Evolutionary conservation across 2,329 filamentous ascomycete species (phyloP).

Genomic region (Penicillium sp.): DNA sequence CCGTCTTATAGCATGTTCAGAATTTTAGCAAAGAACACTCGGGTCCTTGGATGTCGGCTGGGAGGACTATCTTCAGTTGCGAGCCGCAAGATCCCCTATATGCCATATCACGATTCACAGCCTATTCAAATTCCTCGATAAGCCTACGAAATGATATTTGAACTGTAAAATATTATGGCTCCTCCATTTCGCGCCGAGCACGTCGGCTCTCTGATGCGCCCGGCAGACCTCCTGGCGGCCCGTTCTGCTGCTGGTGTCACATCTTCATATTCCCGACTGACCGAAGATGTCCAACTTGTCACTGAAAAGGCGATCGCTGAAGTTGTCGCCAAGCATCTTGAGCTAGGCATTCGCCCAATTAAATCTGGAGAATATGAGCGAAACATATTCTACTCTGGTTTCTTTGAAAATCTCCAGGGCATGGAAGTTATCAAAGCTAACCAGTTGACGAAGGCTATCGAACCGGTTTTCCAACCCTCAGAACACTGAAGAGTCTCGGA

Average conservation of each 20-base stretch:
- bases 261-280: conserved; percentile 10
- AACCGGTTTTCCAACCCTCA: conserved; percentile 12
- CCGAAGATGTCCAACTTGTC: conserved; percentile 12
- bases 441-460: conserved; percentile 13
- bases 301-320: conserved; percentile 25
- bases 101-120: not conserved
- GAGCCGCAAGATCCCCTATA: conserved; percentile 18
- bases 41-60: not conserved
- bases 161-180: conserved; percentile 5
- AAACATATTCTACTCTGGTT: conserved; percentile 32
- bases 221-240: conserved; percentile 27
- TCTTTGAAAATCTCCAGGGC: conserved; percentile 33
- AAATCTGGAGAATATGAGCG: conserved; percentile 35
- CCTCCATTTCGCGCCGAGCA: conserved; percentile 35
- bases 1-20: not conserved
- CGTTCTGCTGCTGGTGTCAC: conserved; percentile 21
- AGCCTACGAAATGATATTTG: not conserved
- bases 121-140: not conserved
- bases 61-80: not conserved
- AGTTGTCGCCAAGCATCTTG: conserved; percentile 28
- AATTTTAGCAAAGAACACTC: not conserved
- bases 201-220: conserved; percentile 35
- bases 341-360: conserved; percentile 28
- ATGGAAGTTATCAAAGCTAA: conserved; percentile 21
- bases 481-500: conserved; percentile 12